Evolutionary conservation across 148 eudicot genomes (phyloP), one percentile per base, ranked within the genome.

Genomic region (Drosera capensis): DNA sequence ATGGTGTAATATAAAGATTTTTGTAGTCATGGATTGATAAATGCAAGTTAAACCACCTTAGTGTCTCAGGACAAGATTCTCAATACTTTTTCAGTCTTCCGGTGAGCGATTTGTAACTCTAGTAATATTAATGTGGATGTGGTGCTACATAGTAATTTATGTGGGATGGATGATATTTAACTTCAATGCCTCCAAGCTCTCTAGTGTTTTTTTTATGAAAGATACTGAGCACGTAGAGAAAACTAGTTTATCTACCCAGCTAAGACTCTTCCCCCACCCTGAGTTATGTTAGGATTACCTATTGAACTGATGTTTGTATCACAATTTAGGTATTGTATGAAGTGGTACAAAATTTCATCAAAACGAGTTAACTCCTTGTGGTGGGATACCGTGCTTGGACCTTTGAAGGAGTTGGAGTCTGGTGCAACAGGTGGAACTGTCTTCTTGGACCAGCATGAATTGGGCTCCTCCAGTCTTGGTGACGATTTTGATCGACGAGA

Each of bases 311-410:
- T 40, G 35, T 36, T 25, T 42, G 5, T 23, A 25, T 57, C 68
- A 47, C 74, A n/a, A n/a, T n/a, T n/a, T n/a, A 90, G 97, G 65
- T 90, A 90, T 64, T 90, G 97, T 66, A 52, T 62, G 23, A 78
- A 90, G 56, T 90, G 97, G 97, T 70, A 84, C 82, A 81, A 77
- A 60, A 67, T 90, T 72, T 82, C 92, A 29, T 67, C 92, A 35
- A 68, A 67, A 36, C 67, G 97, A 52, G 51, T 71, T 64, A 65
- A 73, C 64, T 56, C 78, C 26, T 62, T 44, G 25, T 90, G 97
- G 97, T 90, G 97, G 97, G 85, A 78, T 63, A 57, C 71, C 23
- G 92, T 85, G 14, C 57, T 90, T 60, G 69, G 70, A 46, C 93
- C 97, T 45, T 52, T 90, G 52, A 90, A 66, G 54, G 66, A 69